Evolutionary conservation across 2,329 filamentous ascomycete species (phyloP).

Genomic region (Sporothrix globosa): DNA sequence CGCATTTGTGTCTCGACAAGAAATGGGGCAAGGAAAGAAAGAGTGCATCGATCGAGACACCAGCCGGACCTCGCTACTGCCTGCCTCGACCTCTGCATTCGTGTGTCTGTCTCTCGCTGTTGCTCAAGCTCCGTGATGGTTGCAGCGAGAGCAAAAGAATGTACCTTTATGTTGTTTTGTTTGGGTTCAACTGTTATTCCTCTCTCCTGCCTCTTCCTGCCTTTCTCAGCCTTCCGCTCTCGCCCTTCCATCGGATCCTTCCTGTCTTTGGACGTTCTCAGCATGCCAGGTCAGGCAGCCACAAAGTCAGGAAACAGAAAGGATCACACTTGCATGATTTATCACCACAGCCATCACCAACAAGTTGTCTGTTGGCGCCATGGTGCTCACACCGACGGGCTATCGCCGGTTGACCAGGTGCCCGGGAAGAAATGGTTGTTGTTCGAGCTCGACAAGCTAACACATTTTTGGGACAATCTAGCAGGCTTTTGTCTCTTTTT

Average conservation of each 20-base stretch:
- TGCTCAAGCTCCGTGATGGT: neutral
- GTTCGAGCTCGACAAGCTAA: neutral
- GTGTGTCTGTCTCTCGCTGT: neutral
- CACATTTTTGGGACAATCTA: neutral
- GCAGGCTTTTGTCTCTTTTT: neutral
- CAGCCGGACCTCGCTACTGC: neutral
- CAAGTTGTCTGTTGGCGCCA: neutral
- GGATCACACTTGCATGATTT: neutral
- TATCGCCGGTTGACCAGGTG: neutral
- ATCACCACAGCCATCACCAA: neutral
- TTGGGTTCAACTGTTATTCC: neutral
- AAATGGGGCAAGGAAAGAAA: neutral
- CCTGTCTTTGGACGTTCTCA: neutral
- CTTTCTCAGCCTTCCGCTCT: conserved; percentile 3
- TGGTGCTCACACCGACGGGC: neutral
- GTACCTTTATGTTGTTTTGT: no score
- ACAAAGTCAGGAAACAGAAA: neutral
- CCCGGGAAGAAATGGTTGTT: neutral
- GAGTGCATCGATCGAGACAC: neutral
- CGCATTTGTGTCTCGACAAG: neutral
- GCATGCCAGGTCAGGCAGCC: neutral
- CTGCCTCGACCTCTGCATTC: neutral
- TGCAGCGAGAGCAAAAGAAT: no score
- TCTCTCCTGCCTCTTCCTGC: neutral
- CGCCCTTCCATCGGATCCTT: conserved; percentile 13